A percentile compares a stretch with the other conserved stretches of the same genome.
These are phyloP conservation scores for Geotrichum bryndzae DNA, from an alignment of 1,139 yeast genomes.

Conservation along the genomic window DNA sequence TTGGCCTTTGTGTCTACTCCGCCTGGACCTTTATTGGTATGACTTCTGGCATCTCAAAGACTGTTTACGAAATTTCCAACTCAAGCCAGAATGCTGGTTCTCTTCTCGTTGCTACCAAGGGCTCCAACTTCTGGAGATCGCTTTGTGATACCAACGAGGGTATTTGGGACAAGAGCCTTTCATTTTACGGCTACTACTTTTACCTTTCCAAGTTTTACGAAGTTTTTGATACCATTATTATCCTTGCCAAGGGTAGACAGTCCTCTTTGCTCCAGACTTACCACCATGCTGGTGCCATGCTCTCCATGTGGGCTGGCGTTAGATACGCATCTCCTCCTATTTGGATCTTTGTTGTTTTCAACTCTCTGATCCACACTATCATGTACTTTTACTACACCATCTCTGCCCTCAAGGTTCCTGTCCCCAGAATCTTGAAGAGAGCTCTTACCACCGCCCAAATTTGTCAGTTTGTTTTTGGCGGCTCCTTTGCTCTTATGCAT, in stretches of 20 bases:
- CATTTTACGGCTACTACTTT: constrained; percentile 60
- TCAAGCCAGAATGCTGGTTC: constrained; percentile 13
- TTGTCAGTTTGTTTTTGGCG: constrained; percentile 65
- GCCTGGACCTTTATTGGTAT: constrained; percentile 72
- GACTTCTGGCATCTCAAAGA: constrained; percentile 44
- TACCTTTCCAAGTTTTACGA: constrained; percentile 70
- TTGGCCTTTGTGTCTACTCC: constrained; percentile 58
- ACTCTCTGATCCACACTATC: constrained; percentile 68
- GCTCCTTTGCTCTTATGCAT: constrained; percentile 59
- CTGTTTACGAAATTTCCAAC: constrained; percentile 26
- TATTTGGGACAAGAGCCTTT: constrained; percentile 52
- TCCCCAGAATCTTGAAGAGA: constrained; percentile 55
- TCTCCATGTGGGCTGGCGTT: constrained; percentile 79
- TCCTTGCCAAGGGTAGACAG: constrained; percentile 63
- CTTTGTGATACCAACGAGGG: constrained; percentile 60
- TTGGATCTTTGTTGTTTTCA: constrained; percentile 77
- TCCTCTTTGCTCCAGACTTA: constrained; percentile 66
- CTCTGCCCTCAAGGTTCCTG: constrained; percentile 54
- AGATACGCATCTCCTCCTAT: constrained; percentile 69
- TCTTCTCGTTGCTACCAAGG: constrained; percentile 16
- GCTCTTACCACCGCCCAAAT: constrained; percentile 64
- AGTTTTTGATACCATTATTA: constrained; percentile 62
- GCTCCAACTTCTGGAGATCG: constrained; percentile 48
- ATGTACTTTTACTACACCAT: constrained; percentile 71
- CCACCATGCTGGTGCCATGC: constrained; percentile 79